phyloP scores from a whole-genome alignment of 257 asterid species.

The Ajuga chamaepitys region DNA sequence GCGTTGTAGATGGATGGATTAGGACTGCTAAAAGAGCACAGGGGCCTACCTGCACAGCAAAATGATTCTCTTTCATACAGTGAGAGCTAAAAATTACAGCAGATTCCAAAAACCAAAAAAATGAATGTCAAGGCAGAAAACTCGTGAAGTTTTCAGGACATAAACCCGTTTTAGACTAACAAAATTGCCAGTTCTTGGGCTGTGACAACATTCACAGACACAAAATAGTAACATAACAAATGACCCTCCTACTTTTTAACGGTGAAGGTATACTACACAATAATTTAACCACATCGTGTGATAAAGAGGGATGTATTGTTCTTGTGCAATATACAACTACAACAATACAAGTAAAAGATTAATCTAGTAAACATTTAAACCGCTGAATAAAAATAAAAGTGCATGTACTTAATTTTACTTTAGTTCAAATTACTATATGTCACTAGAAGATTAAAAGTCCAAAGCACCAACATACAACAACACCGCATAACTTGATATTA shows the following conservation, averaged over 20 bases:
- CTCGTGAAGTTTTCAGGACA: not conserved
- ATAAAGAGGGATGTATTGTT: no score
- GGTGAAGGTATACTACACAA: not conserved
- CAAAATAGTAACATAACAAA: not conserved
- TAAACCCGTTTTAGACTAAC: not conserved
- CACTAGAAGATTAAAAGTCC: not conserved
- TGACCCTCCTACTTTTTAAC: not conserved
- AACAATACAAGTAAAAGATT: not conserved
- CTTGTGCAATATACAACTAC: not conserved
- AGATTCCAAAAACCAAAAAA: not conserved
- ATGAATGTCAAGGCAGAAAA: not conserved
- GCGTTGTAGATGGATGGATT: slow-evolving; percentile 65
- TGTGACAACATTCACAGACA: not conserved
- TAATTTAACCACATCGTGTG: no score
- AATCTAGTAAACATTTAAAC: not conserved
- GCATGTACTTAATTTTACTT: not conserved
- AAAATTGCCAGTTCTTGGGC: not conserved
- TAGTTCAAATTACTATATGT: not conserved
- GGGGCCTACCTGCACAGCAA: slow-evolving; percentile 45
- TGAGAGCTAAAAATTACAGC: not conserved
- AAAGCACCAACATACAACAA: not conserved
- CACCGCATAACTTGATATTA: not conserved
- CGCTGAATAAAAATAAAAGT: not conserved
- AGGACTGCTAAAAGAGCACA: slow-evolving; percentile 55
- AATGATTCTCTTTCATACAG: slow-evolving; percentile 2